These are phyloP conservation scores for Forsythia viridissima DNA, from an alignment of 257 asterid genomes.

Conservation along the genomic window DNA sequence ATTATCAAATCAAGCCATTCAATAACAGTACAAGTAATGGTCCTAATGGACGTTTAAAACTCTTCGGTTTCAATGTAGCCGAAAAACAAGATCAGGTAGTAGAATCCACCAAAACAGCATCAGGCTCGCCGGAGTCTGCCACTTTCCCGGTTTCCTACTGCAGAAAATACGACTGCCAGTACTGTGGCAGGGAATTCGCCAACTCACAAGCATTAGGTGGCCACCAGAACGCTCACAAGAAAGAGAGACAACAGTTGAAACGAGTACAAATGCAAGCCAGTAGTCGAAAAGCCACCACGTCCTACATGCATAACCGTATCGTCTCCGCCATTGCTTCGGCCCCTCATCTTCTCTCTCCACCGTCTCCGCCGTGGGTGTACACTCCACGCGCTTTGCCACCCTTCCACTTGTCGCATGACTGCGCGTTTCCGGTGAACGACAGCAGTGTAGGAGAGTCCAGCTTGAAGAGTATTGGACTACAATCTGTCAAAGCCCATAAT, in stretches of 20 bases:
- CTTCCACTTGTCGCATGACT: slow-evolving; percentile 67
- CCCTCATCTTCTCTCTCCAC: slow-evolving; percentile 66
- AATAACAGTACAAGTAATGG: slow-evolving; percentile 27
- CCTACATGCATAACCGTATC: slow-evolving; percentile 85
- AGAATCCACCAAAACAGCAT: slow-evolving; percentile 41
- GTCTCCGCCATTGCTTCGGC: slow-evolving; percentile 82
- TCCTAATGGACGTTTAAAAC: slow-evolving; percentile 59
- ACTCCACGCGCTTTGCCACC: slow-evolving; percentile 68
- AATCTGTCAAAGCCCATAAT: slow-evolving; percentile 48
- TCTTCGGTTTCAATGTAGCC: slow-evolving; percentile 76
- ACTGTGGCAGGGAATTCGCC: slow-evolving; percentile 85
- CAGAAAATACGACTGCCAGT: slow-evolving; percentile 93
- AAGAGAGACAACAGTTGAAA: slow-evolving; percentile 82
- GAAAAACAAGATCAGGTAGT: slow-evolving; percentile 40
- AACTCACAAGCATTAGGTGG: slow-evolving; percentile 97
- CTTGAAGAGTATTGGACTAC: slow-evolving; percentile 56
- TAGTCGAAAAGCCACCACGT: slow-evolving; percentile 71
- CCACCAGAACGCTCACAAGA: slow-evolving; percentile 95
- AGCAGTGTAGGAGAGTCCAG: slow-evolving; percentile 56
- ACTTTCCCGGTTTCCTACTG: slow-evolving; percentile 48
- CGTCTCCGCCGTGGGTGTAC: slow-evolving; percentile 67
- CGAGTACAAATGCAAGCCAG: slow-evolving; percentile 85
- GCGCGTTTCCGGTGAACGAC: slow-evolving; percentile 54
- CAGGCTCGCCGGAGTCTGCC: slow-evolving; percentile 46
- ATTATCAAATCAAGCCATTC: slow-evolving; percentile 47